A percentile compares a stretch with the other conserved stretches of the same genome.
These are phyloP conservation scores for Lactuca saligna DNA, from an alignment of 129 eudicot genomes.

Conservation along the genomic window DNA sequence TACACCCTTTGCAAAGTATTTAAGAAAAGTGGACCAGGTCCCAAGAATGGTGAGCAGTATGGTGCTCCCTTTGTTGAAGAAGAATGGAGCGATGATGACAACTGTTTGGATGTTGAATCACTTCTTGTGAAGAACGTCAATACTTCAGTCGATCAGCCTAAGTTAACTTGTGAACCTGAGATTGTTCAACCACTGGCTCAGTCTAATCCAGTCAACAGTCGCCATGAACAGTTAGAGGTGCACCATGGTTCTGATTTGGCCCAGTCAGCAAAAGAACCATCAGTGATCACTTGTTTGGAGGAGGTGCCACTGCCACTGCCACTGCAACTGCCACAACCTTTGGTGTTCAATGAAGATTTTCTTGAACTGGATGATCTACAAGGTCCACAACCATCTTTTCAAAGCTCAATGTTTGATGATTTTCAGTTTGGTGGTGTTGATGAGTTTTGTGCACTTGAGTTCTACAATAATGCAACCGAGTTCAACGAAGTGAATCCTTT, in stretches of 20 bases:
- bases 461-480: constrained; percentile 32
- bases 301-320: neutral
- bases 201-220: constrained; percentile 26
- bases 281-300: constrained; percentile 38
- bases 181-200: constrained; percentile 28
- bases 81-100: constrained; percentile 67
- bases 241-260: constrained; percentile 40
- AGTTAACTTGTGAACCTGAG: constrained; percentile 27
- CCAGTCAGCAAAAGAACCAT: constrained; percentile 35
- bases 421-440: constrained; percentile 39
- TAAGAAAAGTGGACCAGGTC: constrained; percentile 88
- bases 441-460: constrained; percentile 47
- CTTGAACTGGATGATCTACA: constrained; percentile 77
- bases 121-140: constrained; percentile 22
- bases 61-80: constrained; percentile 89
- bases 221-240: constrained; percentile 1
- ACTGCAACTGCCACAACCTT: neutral
- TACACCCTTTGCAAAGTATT: constrained; percentile 60
- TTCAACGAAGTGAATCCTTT: constrained; percentile 22
- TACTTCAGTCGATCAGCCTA: constrained; percentile 36
- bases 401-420: constrained; percentile 16
- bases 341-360: constrained; percentile 52
- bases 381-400: constrained; percentile 40
- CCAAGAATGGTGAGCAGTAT: constrained; percentile 86
- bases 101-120: constrained; percentile 8